These are phyloP conservation scores for Neopestalotiopsis clavispora DNA, from an alignment of 2,329 filamentous ascomycete species.

Conservation along the genomic window DNA sequence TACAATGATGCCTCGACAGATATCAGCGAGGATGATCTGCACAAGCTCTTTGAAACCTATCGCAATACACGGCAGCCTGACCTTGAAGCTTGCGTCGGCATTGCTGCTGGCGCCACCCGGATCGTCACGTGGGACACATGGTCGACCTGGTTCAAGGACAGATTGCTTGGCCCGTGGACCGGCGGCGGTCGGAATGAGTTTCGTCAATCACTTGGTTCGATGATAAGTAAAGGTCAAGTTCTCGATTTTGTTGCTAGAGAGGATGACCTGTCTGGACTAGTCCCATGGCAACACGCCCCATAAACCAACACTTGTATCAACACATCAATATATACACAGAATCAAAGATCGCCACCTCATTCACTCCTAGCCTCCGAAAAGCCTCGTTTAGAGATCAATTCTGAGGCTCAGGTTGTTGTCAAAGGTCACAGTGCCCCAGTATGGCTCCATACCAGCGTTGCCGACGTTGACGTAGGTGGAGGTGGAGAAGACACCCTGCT, in stretches of 20 bases:
- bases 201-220: neutral
- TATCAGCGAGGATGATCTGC: neutral
- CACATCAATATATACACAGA: slow-evolving; percentile 5
- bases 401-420: slow-evolving; percentile 28
- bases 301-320: neutral
- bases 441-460: slow-evolving; percentile 40
- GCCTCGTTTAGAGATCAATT: slow-evolving; percentile 22
- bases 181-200: neutral
- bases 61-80: neutral
- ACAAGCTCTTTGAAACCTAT: neutral
- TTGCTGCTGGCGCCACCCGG: neutral
- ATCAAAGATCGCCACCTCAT: no score
- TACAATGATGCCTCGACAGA: neutral
- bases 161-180: neutral
- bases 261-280: neutral
- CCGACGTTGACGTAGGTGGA: slow-evolving; percentile 46
- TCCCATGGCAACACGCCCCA: neutral
- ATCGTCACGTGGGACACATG: neutral
- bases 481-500: slow-evolving; percentile 38
- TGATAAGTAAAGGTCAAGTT: slow-evolving; percentile 1
- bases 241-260: neutral
- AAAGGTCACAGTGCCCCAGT: slow-evolving; percentile 28
- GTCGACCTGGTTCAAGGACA: neutral
- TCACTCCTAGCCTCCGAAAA: neutral
- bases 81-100: neutral